phyloP scores from a whole-genome alignment of 1,284 basidiomycete genomes.

The Ceratobasidium sp. region DNA sequence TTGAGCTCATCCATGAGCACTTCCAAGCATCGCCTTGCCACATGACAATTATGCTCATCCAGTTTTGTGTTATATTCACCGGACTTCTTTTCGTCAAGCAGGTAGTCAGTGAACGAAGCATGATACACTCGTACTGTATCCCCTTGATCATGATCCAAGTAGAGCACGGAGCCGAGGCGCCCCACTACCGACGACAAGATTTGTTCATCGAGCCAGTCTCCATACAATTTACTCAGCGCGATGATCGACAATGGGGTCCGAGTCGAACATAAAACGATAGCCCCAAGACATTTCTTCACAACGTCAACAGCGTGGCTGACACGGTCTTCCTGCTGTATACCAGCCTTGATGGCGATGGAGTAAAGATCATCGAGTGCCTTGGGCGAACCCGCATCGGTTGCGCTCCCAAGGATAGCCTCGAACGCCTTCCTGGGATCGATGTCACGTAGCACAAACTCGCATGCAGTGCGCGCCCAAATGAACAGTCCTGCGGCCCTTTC shows the following conservation, averaged over 20 bases:
- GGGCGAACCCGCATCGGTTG: background rate
- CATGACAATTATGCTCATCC: no score
- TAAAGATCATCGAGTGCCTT: constrained; percentile 5
- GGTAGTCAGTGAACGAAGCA: no score
- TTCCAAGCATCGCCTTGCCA: no score
- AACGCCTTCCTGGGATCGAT: background rate
- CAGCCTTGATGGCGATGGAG: constrained; percentile 7
- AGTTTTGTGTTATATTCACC: no score
- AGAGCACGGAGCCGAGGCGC: no score
- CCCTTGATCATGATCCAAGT: no score
- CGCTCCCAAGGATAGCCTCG: background rate
- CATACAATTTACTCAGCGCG: background rate
- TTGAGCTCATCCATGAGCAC: no score
- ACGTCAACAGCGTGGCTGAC: background rate
- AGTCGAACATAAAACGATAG: background rate
- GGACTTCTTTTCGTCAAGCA: no score
- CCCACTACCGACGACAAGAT: no score
- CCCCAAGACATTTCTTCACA: background rate
- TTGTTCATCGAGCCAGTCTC: no score
- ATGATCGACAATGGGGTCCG: background rate
- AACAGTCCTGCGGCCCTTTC: constrained; percentile 8
- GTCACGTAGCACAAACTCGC: background rate
- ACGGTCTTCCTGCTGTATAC: background rate
- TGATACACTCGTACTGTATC: no score
- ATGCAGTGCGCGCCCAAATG: constrained; percentile 36